These are phyloP conservation scores for Saxophila tyrrhenica DNA, from an alignment of 495 filamentous ascomycete genomes.

Conservation along the genomic window DNA sequence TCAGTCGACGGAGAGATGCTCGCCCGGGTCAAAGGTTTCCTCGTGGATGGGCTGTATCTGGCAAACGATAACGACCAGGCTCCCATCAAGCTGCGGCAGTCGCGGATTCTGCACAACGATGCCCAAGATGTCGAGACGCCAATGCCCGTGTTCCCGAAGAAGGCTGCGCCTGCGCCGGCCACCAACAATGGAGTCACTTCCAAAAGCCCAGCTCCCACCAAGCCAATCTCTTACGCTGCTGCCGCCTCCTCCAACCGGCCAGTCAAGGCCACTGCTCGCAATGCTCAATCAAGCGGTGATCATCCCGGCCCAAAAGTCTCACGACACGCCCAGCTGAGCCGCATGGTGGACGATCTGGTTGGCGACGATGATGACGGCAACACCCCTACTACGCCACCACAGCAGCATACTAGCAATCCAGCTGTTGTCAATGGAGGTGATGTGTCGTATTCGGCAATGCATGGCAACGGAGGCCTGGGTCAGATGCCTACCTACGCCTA, in stretches of 20 bases:
- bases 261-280: not conserved
- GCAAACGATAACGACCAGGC: slow-evolving; percentile 41
- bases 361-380: slow-evolving; percentile 34
- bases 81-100: slow-evolving; percentile 7
- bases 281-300: not conserved
- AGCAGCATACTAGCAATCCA: slow-evolving; percentile 21
- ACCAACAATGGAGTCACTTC: not conserved
- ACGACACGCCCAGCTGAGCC: slow-evolving; percentile 24
- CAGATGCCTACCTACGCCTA: slow-evolving; percentile 1
- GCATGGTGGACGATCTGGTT: slow-evolving; percentile 57
- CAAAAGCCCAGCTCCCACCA: not conserved
- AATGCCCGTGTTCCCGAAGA: slow-evolving; percentile 2
- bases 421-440: slow-evolving; percentile 14
- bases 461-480: not conserved
- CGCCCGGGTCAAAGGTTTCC: slow-evolving; percentile 53
- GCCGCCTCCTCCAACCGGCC: slow-evolving; percentile 4
- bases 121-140: slow-evolving; percentile 33
- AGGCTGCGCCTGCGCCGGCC: not conserved
- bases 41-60: slow-evolving; percentile 53
- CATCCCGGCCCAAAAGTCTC: not conserved
- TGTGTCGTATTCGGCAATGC: not conserved
- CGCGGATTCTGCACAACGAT: slow-evolving; percentile 10
- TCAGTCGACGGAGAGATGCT: slow-evolving; percentile 63
- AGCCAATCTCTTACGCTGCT: slow-evolving; percentile 16
- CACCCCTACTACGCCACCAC: slow-evolving; percentile 27